Percentiles rank a stretch among this genome's conserved stretches.
Evolutionary conservation across 2,329 filamentous ascomycete species (phyloP).

Genomic region (Colletotrichum endophyticum): DNA sequence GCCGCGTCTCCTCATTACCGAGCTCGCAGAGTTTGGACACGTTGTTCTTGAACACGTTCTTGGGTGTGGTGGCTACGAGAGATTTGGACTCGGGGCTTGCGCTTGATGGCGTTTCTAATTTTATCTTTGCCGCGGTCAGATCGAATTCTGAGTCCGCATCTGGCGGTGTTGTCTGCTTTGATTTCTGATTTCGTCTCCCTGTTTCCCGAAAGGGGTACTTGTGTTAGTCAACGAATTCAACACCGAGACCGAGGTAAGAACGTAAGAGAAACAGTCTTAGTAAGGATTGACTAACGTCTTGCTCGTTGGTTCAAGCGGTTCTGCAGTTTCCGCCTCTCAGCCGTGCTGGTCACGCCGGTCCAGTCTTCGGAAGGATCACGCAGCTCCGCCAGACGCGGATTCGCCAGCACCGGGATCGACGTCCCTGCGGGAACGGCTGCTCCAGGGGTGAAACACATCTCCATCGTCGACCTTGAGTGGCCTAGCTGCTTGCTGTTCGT

Average conservation of each 20-base stretch:
- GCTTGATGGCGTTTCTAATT: neutral
- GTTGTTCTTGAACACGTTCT: neutral
- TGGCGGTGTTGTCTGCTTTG: neutral
- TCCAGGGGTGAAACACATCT: conserved; percentile 4
- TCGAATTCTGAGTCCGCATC: neutral
- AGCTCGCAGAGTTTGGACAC: neutral
- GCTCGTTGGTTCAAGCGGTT: conserved; percentile 20
- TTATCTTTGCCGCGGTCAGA: neutral
- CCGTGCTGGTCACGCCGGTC: conserved; percentile 33
- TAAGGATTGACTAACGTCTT: neutral
- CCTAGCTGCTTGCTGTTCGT: neutral
- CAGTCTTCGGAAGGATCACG: conserved; percentile 31
- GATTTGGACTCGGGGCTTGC: neutral
- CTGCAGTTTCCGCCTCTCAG: conserved; percentile 20
- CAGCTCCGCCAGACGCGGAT: neutral
- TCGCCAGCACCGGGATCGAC: neutral
- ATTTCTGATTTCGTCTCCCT: neutral
- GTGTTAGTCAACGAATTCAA: neutral
- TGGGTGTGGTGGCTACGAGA: neutral
- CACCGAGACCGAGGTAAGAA: neutral
- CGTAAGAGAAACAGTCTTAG: neutral
- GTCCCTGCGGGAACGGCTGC: neutral
- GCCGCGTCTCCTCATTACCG: neutral
- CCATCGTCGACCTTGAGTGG: neutral
- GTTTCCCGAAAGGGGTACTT: neutral